These are phyloP conservation scores for Gymnopilus junonius DNA, from an alignment of 768 basidiomycete species.

Conservation along the genomic window DNA sequence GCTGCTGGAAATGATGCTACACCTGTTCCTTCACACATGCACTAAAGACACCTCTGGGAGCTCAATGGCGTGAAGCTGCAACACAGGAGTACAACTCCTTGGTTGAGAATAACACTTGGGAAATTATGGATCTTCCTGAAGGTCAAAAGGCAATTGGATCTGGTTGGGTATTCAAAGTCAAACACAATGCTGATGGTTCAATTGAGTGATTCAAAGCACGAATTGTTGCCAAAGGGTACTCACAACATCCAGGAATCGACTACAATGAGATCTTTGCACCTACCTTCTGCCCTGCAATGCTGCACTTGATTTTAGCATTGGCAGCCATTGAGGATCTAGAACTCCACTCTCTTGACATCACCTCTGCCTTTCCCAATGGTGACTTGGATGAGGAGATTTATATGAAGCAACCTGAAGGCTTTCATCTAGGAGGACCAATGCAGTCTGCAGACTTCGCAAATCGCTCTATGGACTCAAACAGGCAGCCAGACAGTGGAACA, in stretches of 20 bases:
- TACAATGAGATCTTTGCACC: constrained; percentile 12
- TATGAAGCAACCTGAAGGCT: not conserved
- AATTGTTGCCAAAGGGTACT: constrained; percentile 18
- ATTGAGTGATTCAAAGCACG: constrained; percentile 14
- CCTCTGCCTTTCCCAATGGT: not conserved
- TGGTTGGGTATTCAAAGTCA: constrained; percentile 16
- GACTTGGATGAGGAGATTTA: not conserved
- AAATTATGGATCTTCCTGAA: constrained; percentile 1
- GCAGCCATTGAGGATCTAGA: not conserved
- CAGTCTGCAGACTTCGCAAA: not conserved
- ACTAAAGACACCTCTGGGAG: too few relatives aligned
- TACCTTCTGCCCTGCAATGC: not conserved
- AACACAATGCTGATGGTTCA: constrained; percentile 14
- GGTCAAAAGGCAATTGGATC: constrained; percentile 17
- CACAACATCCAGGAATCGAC: constrained; percentile 12
- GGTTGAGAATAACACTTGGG: not conserved
- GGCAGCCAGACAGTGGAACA: not conserved
- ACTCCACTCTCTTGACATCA: not conserved
- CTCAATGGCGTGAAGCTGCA: not conserved
- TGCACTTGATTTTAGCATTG: not conserved
- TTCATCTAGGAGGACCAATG: not conserved
- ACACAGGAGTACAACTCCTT: not conserved
- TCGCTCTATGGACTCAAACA: not conserved
- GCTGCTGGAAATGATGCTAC: too few relatives aligned
- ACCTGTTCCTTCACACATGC: too few relatives aligned